Conservation (phyloP, 2,329 filamentous ascomycete species). For the Trichoderma sp. region DNA sequence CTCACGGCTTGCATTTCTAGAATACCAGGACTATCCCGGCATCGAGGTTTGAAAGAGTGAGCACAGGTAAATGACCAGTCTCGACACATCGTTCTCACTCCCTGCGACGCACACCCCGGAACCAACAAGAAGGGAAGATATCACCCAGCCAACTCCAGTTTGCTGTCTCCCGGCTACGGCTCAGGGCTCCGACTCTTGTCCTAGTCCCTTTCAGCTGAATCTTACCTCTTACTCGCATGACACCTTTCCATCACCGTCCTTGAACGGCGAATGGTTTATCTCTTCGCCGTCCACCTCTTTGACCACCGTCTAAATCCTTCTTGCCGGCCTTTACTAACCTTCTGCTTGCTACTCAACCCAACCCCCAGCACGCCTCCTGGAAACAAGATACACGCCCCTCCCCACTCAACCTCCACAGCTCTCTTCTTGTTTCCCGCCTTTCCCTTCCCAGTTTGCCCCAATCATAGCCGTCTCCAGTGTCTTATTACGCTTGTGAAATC, state of each 20-base stretch:
- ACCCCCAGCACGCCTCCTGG: slow-evolving; percentile 26
- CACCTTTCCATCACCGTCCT: not conserved
- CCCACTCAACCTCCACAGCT: slow-evolving; percentile 23
- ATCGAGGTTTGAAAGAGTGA: not conserved
- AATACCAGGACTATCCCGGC: slow-evolving; percentile 5
- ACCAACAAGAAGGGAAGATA: slow-evolving; percentile 15
- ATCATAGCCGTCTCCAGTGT: slow-evolving; percentile 30
- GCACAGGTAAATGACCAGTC: not conserved
- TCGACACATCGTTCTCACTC: not conserved
- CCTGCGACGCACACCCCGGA: not conserved
- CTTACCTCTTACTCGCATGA: slow-evolving; percentile 4
- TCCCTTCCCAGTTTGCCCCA: slow-evolving; percentile 25
- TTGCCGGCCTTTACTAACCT: not conserved
- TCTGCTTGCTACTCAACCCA: slow-evolving; percentile 25
- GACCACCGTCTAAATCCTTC: not conserved
- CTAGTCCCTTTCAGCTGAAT: slow-evolving; percentile 12
- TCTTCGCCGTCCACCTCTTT: not conserved
- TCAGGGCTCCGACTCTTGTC: not conserved
- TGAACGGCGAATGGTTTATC: not conserved
- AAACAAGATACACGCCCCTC: slow-evolving; percentile 28
- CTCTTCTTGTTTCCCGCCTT: slow-evolving; percentile 24
- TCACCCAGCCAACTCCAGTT: slow-evolving; percentile 5
- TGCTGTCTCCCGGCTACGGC: slow-evolving; percentile 4
- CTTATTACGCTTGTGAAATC: slow-evolving; percentile 32
- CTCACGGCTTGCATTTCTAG: not conserved